Evolutionary conservation across 2,329 filamentous ascomycete species (phyloP), one percentile per base, ranked within the genome.

Genomic region (Penicillium sp.): DNA sequence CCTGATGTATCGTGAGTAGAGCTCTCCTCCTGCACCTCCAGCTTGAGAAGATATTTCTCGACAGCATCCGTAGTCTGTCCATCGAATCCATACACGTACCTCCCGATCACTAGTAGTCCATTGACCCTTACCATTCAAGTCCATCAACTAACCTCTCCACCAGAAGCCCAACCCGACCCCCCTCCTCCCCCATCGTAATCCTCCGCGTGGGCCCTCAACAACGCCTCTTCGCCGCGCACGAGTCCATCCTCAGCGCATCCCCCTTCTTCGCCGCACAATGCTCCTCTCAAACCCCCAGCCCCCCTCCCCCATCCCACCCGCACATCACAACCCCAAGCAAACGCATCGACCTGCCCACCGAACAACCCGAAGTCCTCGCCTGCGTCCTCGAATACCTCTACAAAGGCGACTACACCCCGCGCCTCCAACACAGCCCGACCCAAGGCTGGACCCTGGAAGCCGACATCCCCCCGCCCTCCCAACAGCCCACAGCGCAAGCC

Each of bases 351-450:
- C 85, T 96, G 1, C 89, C 91, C 1, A 87, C 94, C 61, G 93
- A 96, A 76, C 89, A 93, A 68, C 92, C 93, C 20, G 92, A 96
- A 74, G 89, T 96, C 70, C 93, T 97, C 76, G 96, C 91, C 7
- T 92, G 90, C 5, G 84, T 97, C 11, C 87, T 97, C 58, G 93
- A 97, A 74, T 96, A 90, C 68, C 86, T 97, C 58, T 96, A 96
- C 84, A 96, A 96, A 78, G 92, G 92, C 64, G 93, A 96, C 77
- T 96, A 96, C 79, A 93, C 89, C 68, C 92, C 93, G 3, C 89
- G 90, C 17, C 83, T 96, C 25, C 79, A 91, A 58, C 91, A 92
- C 78, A 91, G 94, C 79, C 92, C 92, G 81, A 87, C 88, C 64
- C 85, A 86, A 57, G 88, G 91, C 54, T 96, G 91, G 89, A 88